Evolutionary conservation across 352 stramenopile genomes (phyloP).

Genomic region (Phytophthora citricola): DNA sequence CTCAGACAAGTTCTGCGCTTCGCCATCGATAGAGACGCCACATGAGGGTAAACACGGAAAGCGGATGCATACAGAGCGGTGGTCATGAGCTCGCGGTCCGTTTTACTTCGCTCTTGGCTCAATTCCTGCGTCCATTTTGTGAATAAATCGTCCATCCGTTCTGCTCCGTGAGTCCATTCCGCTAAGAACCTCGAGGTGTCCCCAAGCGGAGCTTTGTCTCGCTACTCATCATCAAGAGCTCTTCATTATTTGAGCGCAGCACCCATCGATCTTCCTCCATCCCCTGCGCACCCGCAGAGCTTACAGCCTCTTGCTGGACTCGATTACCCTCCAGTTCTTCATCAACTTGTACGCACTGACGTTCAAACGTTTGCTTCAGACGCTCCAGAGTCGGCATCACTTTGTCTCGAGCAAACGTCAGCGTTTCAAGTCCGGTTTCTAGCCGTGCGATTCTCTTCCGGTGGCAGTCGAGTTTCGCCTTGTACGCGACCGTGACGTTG

Average conservation of each 20-base stretch:
- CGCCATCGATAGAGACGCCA: neutral
- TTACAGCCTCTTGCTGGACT: neutral
- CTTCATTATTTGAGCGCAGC: conserved; percentile 26
- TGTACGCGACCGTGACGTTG: conserved; percentile 22
- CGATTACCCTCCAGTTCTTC: conserved; percentile 3
- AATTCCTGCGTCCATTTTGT: conserved; percentile 25
- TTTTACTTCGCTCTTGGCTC: conserved; percentile 9
- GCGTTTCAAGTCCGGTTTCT: conserved; percentile 11
- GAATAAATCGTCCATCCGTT: conserved; percentile 11
- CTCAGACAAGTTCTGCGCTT: conserved; percentile 1
- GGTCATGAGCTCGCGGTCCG: conserved; percentile 6
- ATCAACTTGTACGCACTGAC: conserved; percentile 9
- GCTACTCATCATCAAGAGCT: conserved; percentile 24
- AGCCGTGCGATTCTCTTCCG: conserved; percentile 12
- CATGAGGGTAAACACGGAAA: conserved; percentile 14
- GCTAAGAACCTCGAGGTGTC: conserved; percentile 3
- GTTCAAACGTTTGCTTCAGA: conserved; percentile 8
- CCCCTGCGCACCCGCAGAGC: neutral
- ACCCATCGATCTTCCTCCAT: conserved; percentile 16
- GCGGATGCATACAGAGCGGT: conserved; percentile 3
- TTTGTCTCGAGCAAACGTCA: conserved; percentile 23
- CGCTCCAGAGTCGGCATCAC: conserved; percentile 21
- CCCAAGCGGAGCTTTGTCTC: conserved; percentile 22
- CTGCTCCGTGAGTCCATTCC: conserved; percentile 22
- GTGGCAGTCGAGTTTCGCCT: neutral